Base-by-base conservation (phyloP, 768 basidiomycete genomes). In the Boletus rex-veris region DNA sequence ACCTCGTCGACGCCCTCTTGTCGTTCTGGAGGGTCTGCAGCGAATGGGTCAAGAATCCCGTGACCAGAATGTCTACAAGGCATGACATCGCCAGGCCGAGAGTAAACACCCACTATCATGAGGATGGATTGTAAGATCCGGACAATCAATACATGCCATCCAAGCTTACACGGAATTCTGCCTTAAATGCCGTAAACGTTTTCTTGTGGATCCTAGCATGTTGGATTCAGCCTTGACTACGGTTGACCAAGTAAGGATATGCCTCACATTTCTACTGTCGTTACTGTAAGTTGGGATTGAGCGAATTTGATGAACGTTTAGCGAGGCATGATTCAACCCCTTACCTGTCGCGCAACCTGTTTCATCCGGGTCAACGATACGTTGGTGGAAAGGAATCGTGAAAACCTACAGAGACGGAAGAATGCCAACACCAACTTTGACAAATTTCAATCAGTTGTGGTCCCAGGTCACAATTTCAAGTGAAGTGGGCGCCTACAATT, bases 81-180 rank as follows among this genome's bases (percentile, higher is more conserved):
- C 76, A 76, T 4, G 80, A 82, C 12, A 82, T 66, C 0, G 77
- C 69, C 4, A 83, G 70, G 9, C 81, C 81, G 1, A 73, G 67
- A 3, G 81, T 82, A 52, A 82, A 81, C 14, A 77, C 63, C 74
- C 77, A 78, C 79, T 82, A 50, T 37, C 50, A 15, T 36, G 28
- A 15, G 43, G 45, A 37, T 4, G 18, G 4, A 48, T 21, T 45
- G 24, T 57, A 36, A 55, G 49, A 54, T 24, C 4, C 6, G 5
- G 38, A 47, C 28, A 7, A 39, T 14, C 19, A 2, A 37, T 33
- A 14, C 10, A 35, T 15, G 9, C 2, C 11, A 38, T 18, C 3
- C 3, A 28, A 44, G 15, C 59, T 45, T 40, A 65, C 63, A 54
- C 64, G 52, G 12, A 71, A 65, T 5, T 59, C 38, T 10, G 52